Evolutionary conservation across 176 grass and related monocot genomes (phyloP).

Genomic region (Aegilops longissima): DNA sequence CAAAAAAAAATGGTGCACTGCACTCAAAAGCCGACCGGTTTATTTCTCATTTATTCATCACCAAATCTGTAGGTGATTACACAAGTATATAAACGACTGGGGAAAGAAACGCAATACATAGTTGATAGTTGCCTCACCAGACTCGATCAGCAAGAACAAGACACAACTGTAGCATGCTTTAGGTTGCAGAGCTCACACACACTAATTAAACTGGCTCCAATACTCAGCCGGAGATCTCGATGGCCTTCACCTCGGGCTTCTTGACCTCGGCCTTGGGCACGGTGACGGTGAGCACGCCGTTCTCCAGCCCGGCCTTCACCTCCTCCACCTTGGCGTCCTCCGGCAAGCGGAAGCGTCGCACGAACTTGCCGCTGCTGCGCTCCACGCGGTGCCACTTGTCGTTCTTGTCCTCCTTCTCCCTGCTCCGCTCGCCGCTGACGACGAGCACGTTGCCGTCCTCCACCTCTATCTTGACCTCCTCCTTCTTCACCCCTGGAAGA

Average conservation of each 20-base stretch:
- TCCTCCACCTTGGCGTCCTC: slow-evolving; percentile 35
- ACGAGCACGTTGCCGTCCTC: slow-evolving; percentile 43
- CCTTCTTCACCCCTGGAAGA: slow-evolving; percentile 38
- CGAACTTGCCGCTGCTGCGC: slow-evolving; percentile 40
- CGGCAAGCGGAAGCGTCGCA: slow-evolving; percentile 21
- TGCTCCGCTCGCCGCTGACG: slow-evolving; percentile 35
- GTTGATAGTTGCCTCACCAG: too few relatives aligned
- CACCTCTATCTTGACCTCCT: slow-evolving; percentile 42
- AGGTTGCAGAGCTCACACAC: too few relatives aligned
- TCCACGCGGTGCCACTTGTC: slow-evolving; percentile 46
- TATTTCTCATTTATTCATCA: too few relatives aligned
- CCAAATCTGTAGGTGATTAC: too few relatives aligned
- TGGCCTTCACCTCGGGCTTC: slow-evolving; percentile 17
- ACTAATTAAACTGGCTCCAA: too few relatives aligned
- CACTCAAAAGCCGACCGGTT: too few relatives aligned
- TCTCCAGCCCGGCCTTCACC: slow-evolving; percentile 35
- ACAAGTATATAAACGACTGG: too few relatives aligned
- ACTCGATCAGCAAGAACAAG: too few relatives aligned
- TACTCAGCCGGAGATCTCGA: not conserved
- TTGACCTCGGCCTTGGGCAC: slow-evolving; percentile 29
- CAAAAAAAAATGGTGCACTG: too few relatives aligned
- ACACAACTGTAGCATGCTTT: too few relatives aligned
- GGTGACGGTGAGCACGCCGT: slow-evolving; percentile 44
- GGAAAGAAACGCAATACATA: too few relatives aligned
- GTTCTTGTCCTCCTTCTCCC: slow-evolving; percentile 44